These are phyloP conservation scores for Phanerodontia chrysosporium DNA, from an alignment of 768 basidiomycete genomes.

Conservation along the genomic window DNA sequence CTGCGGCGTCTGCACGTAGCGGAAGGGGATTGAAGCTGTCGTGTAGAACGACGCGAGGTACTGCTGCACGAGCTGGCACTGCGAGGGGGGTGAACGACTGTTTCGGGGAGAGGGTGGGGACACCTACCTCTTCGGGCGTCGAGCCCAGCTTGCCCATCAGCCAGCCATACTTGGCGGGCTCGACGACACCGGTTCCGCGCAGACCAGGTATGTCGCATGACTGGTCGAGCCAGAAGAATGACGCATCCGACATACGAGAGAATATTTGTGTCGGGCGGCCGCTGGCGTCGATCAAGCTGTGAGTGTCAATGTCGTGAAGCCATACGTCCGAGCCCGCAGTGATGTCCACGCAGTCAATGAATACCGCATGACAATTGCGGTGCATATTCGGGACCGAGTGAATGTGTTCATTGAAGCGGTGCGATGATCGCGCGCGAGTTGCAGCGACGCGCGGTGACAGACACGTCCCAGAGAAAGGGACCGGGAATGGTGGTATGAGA, in stretches of 20 bases:
- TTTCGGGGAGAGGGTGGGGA: not conserved
- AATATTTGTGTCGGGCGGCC: not conserved
- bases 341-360: too few species aligned
- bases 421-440: not conserved
- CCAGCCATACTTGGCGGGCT: slow-evolving; percentile 9
- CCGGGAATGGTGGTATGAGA: not conserved
- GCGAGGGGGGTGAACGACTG: not conserved
- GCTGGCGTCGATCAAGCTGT: not conserved
- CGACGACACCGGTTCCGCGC: slow-evolving; percentile 3
- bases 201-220: slow-evolving; percentile 4
- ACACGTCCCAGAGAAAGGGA: too few species aligned
- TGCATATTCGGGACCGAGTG: too few species aligned
- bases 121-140: not conserved
- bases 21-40: not conserved
- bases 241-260: slow-evolving; percentile 1
- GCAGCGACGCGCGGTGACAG: too few species aligned
- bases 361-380: too few species aligned
- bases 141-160: not conserved
- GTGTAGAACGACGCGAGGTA: not conserved
- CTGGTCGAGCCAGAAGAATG: slow-evolving; percentile 5
- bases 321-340: too few species aligned
- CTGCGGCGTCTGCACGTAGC: not conserved
- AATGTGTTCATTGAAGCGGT: too few species aligned
- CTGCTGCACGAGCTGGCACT: not conserved
- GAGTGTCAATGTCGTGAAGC: too few species aligned